Evolutionary conservation across 139 green algal species (phyloP).

Genomic region (Coelastrella sp.): DNA sequence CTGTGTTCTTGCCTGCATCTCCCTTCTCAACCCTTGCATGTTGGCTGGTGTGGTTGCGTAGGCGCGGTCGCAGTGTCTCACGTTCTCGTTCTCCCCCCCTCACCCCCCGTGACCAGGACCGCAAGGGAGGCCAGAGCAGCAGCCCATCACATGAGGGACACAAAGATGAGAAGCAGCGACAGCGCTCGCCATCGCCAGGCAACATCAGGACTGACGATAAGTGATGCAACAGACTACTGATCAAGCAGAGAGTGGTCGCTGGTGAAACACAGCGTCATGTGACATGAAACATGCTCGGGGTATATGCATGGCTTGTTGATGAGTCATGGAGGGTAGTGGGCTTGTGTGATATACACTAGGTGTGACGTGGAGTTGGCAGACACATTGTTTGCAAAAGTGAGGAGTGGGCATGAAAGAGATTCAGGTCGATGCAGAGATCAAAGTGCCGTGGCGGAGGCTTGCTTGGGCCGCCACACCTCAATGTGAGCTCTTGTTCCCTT

Average conservation of each 20-base stretch:
- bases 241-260: background rate
- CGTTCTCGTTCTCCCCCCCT: slow-evolving; percentile 33
- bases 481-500: too few species aligned
- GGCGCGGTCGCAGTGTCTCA: slow-evolving; percentile 20
- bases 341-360: too few species aligned
- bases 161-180: background rate
- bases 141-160: background rate
- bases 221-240: slow-evolving; percentile 3
- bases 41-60: background rate
- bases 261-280: background rate
- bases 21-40: background rate
- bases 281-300: too few species aligned
- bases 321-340: too few species aligned
- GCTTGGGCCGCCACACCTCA: too few species aligned
- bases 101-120: slow-evolving; percentile 48
- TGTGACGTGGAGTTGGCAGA: too few species aligned
- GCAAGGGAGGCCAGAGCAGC: background rate
- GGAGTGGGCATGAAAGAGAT: too few species aligned
- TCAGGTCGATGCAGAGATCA: too few species aligned
- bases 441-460: too few species aligned
- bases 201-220: slow-evolving; percentile 1
- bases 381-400: too few species aligned
- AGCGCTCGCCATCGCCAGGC: background rate
- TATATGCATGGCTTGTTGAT: too few species aligned
- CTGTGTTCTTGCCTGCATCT: too few species aligned